These are phyloP conservation scores for Eimeria zaria DNA, from an alignment of 169 alveolate genomes.

Conservation along the genomic window DNA sequence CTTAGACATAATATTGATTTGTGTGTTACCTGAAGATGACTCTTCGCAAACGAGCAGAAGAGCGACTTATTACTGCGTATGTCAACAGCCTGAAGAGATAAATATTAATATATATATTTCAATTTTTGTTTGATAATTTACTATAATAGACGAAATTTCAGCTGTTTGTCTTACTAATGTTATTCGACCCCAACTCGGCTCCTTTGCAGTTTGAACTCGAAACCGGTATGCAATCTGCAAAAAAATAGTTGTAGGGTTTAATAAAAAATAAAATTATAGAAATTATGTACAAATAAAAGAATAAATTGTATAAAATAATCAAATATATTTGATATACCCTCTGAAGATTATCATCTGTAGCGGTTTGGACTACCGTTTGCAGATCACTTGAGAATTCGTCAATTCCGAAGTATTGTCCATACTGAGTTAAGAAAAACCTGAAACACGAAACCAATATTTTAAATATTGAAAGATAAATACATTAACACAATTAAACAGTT, in stretches of 20 bases:
- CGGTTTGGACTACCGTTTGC: not conserved
- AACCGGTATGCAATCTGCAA: slow-evolving; percentile 5
- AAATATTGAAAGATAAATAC: not conserved
- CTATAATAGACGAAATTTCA: not conserved
- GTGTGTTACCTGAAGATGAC: slow-evolving; percentile 2
- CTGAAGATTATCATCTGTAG: not conserved
- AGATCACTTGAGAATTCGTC: slow-evolving; percentile 4
- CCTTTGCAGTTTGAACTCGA: not conserved
- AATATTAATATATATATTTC: not conserved
- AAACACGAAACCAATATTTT: not conserved
- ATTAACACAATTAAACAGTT: not conserved
- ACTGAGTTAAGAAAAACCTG: not conserved
- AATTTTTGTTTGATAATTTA: not conserved
- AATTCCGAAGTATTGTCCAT: slow-evolving; percentile 15
- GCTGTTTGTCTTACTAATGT: not conserved
- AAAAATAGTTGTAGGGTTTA: not conserved
- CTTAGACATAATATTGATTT: not conserved
- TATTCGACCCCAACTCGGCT: not conserved
- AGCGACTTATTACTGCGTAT: slow-evolving; percentile 38
- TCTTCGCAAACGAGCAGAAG: slow-evolving; percentile 40
- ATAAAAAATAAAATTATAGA: not conserved
- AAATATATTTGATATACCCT: not conserved
- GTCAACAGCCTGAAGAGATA: not conserved
- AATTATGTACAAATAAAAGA: too few relatives aligned
- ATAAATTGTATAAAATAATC: not conserved